Evolutionary conservation across 192 early-diverging fungal genomes (phyloP).

Genomic region (Chytriomyces confervae): DNA sequence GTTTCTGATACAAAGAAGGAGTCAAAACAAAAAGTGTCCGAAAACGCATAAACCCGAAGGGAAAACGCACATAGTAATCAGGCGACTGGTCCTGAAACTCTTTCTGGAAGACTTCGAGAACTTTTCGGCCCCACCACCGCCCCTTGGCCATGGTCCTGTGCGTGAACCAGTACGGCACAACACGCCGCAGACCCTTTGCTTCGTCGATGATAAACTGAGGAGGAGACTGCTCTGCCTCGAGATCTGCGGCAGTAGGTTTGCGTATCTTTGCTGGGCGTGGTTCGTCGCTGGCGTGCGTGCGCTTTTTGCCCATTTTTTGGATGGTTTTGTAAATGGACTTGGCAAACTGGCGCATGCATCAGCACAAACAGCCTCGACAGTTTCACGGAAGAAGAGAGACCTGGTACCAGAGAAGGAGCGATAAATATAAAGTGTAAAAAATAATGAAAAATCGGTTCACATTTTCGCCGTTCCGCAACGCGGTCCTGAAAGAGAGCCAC

Average conservation of each 20-base stretch:
- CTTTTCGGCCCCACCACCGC: conserved; percentile 77
- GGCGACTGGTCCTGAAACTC: conserved; percentile 87
- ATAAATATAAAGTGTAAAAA: background rate
- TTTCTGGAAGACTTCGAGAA: conserved; percentile 82
- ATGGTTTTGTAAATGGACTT: too few species aligned
- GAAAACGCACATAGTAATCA: conserved; percentile 75
- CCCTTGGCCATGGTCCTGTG: conserved; percentile 83
- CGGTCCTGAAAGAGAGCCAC: conserved; percentile 13
- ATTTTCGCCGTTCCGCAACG: conserved; percentile 24
- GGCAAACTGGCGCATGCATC: too few species aligned
- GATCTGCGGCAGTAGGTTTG: background rate
- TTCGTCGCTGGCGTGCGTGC: too few species aligned
- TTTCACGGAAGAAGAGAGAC: too few species aligned
- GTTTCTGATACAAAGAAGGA: conserved; percentile 29
- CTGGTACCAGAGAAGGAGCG: too few species aligned
- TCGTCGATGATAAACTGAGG: background rate
- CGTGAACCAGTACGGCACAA: conserved; percentile 83
- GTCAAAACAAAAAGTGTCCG: background rate
- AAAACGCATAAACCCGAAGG: too few species aligned
- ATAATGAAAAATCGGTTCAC: background rate
- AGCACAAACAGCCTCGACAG: too few species aligned
- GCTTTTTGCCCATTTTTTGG: too few species aligned
- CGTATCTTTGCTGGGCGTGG: too few species aligned
- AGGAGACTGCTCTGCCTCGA: background rate
- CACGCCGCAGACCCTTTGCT: conserved; percentile 33